phyloP scores from a whole-genome alignment of 495 filamentous ascomycete genomes.

The Penicillium steckii region DNA sequence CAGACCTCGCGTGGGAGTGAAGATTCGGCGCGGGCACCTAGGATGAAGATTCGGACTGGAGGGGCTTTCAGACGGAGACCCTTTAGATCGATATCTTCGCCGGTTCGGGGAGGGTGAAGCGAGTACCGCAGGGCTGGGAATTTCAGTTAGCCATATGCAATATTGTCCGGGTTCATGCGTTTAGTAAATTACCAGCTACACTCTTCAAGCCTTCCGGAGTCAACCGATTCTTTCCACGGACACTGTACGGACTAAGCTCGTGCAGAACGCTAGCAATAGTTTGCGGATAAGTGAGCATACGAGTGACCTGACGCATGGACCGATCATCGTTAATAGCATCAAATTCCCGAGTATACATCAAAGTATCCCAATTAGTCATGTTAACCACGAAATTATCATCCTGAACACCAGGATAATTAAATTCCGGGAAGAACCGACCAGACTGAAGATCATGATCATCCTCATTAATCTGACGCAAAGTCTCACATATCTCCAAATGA shows the following conservation, averaged over 20 bases:
- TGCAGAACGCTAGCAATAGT: constrained; percentile 90
- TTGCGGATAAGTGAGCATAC: constrained; percentile 87
- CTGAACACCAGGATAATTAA: constrained; percentile 83
- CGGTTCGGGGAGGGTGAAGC: constrained; percentile 80
- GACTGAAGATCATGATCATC: constrained; percentile 94
- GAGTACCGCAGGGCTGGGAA: constrained; percentile 81
- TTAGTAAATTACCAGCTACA: constrained; percentile 68
- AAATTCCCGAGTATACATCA: constrained; percentile 85
- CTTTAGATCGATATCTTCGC: constrained; percentile 71
- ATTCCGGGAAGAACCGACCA: constrained; percentile 90
- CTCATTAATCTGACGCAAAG: constrained; percentile 88
- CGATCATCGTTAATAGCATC: constrained; percentile 84
- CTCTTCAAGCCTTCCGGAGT: constrained; percentile 89
- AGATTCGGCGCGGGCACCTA: constrained; percentile 94
- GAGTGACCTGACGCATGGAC: constrained; percentile 84
- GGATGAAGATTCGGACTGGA: constrained; percentile 86
- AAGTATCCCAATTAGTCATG: constrained; percentile 98
- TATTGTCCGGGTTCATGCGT: too few relatives aligned
- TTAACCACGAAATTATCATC: constrained; percentile 91
- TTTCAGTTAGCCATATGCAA: too few relatives aligned
- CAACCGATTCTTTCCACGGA: constrained; percentile 67
- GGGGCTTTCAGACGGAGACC: constrained; percentile 80
- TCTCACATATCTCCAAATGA: constrained; percentile 90
- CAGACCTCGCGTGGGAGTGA: constrained; percentile 91
- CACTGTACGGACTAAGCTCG: constrained; percentile 87